Evolutionary conservation across 257 asterid species (phyloP).

Genomic region (Solanum arcanum): DNA sequence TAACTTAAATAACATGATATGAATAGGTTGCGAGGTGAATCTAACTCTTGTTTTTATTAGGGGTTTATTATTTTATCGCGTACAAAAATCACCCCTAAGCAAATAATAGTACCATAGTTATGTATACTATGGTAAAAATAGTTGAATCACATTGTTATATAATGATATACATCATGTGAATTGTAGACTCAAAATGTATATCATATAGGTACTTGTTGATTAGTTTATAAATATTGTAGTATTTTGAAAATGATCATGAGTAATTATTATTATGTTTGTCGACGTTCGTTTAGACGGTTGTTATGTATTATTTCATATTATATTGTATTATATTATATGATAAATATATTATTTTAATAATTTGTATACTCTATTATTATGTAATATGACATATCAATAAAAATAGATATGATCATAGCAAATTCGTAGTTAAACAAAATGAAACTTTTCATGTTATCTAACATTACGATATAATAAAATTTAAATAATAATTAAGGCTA

Average conservation of each 20-base stretch:
- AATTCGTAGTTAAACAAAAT: fast-evolving
- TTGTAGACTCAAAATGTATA: not conserved
- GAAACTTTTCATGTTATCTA: too few species aligned
- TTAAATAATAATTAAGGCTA: too few species aligned
- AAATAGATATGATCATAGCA: too few species aligned
- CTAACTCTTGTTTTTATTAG: not conserved
- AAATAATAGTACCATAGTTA: not conserved
- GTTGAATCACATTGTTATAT: too few species aligned
- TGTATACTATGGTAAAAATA: not conserved
- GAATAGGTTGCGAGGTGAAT: not conserved
- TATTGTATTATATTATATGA: too few species aligned
- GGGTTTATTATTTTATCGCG: not conserved
- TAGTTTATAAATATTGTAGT: not conserved
- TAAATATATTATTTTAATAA: too few species aligned
- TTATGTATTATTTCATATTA: too few species aligned
- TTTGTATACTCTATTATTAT: too few species aligned
- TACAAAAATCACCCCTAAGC: not conserved
- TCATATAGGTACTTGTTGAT: not conserved
- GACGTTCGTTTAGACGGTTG: fast-evolving
- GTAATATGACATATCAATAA: too few species aligned
- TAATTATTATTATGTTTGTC: too few species aligned
- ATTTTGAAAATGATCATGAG: too few species aligned
- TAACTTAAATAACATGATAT: not conserved
- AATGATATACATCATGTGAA: not conserved
- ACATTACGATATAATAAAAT: too few species aligned